Evolutionary conservation across 192 early-diverging fungal species (phyloP).

Genomic region (Coemansia sp.): DNA sequence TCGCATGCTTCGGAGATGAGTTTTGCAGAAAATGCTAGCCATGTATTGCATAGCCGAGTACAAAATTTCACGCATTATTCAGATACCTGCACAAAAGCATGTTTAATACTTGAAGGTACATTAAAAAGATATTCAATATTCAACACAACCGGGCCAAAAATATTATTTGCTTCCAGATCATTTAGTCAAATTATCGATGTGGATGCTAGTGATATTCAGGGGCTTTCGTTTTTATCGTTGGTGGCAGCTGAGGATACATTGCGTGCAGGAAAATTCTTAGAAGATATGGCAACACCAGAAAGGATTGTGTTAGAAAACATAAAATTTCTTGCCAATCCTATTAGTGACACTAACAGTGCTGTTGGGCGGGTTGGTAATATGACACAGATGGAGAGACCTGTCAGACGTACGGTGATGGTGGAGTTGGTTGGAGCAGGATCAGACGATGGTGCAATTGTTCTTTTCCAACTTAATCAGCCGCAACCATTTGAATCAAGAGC

Average conservation of each 20-base stretch:
- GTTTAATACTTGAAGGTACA: slow-evolving; percentile 25
- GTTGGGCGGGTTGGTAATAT: neutral
- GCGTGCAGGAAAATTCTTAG: slow-evolving; percentile 21
- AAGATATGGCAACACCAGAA: slow-evolving; percentile 6
- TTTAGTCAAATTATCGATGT: slow-evolving; percentile 21
- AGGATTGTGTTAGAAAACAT: slow-evolving; percentile 12
- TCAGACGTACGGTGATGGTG: slow-evolving; percentile 5
- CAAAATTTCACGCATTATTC: slow-evolving; percentile 7
- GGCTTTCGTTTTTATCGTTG: slow-evolving; percentile 22
- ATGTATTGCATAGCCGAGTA: neutral
- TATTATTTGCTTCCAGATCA: slow-evolving; percentile 35
- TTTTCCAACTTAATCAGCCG: slow-evolving; percentile 25
- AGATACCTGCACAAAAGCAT: slow-evolving; percentile 14
- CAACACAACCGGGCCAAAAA: slow-evolving; percentile 13
- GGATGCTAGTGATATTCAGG: slow-evolving; percentile 34
- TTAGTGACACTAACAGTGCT: neutral
- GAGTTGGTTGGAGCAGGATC: slow-evolving; percentile 38
- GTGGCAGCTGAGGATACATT: slow-evolving; percentile 22
- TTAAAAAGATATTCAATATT: neutral
- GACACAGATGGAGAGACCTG: neutral
- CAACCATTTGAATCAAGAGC: neutral
- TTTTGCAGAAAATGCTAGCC: no score
- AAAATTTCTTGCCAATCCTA: neutral
- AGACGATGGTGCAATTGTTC: slow-evolving; percentile 33
- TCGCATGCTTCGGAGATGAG: no score